phyloP scores from a whole-genome alignment of 208 protist genomes.

The Jaenimonas drosophilae region DNA sequence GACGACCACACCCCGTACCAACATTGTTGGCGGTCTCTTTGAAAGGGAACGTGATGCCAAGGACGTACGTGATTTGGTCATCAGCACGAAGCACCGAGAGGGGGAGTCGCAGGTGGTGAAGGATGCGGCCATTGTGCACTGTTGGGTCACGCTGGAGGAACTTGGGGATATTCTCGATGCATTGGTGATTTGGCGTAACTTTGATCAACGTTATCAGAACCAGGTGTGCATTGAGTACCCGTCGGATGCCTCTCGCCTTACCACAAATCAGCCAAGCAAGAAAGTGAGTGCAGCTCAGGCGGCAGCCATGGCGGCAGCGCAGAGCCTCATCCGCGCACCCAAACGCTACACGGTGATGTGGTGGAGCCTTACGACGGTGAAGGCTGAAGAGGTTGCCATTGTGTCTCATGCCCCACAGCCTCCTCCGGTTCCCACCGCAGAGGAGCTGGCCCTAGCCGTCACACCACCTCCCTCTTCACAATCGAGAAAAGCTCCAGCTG shows the following conservation, averaged over 20 bases:
- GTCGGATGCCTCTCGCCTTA: neutral
- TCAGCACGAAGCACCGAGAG: neutral
- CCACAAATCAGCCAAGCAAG: neutral
- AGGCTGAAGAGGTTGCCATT: slow-evolving; percentile 16
- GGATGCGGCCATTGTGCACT: neutral
- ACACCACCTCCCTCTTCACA: neutral
- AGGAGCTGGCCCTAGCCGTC: slow-evolving; percentile 2
- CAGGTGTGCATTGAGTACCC: slow-evolving; percentile 12
- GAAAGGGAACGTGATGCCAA: slow-evolving; percentile 26
- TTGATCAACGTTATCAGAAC: slow-evolving; percentile 23
- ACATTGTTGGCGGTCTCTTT: slow-evolving; percentile 28
- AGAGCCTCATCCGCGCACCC: neutral
- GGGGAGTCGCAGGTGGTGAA: neutral
- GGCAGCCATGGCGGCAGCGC: neutral
- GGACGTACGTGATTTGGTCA: slow-evolving; percentile 34
- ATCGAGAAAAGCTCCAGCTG: neutral
- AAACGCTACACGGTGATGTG: slow-evolving; percentile 10
- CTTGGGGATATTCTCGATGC: slow-evolving; percentile 33
- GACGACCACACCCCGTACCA: slow-evolving; percentile 35
- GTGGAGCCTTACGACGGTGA: slow-evolving; percentile 13
- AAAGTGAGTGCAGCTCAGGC: slow-evolving; percentile 2
- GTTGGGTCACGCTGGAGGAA: slow-evolving; percentile 75
- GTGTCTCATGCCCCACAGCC: slow-evolving; percentile 5
- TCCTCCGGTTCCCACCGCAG: neutral
- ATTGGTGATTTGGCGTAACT: slow-evolving; percentile 48